These are phyloP conservation scores for Lachancea nothofagi DNA, from an alignment of 805 yeast genomes.

Conservation along the genomic window DNA sequence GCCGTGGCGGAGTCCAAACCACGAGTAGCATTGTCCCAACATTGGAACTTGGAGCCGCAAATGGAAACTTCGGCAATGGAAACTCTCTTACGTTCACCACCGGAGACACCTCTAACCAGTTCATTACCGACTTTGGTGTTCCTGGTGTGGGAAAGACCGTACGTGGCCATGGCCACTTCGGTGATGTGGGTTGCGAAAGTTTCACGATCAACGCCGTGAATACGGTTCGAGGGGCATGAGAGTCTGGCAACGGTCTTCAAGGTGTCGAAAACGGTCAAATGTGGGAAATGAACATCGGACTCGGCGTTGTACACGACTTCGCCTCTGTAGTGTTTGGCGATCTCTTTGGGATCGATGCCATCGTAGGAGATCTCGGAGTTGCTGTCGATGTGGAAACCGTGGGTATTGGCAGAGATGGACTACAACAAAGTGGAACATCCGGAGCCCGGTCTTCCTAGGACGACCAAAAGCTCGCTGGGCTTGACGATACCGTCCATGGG, in stretches of 20 bases:
- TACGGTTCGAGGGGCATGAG: constrained; percentile 57
- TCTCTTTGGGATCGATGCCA: constrained; percentile 49
- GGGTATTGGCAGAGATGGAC: constrained; percentile 52
- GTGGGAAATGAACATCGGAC: constrained; percentile 62
- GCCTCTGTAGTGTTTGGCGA: constrained; percentile 52
- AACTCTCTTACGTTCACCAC: constrained; percentile 83
- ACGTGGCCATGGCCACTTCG: constrained; percentile 48
- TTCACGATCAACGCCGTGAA: constrained; percentile 54
- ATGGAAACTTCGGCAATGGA: constrained; percentile 74
- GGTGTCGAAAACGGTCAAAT: constrained; percentile 61
- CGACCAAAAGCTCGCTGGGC: constrained; percentile 65
- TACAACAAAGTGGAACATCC: constrained; percentile 68
- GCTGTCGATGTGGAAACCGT: constrained; percentile 48
- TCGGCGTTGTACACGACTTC: constrained; percentile 70
- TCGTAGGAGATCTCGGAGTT: constrained; percentile 46
- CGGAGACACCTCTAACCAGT: constrained; percentile 67
- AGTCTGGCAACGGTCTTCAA: constrained; percentile 55
- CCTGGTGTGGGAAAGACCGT: constrained; percentile 56
- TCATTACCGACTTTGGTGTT: constrained; percentile 59
- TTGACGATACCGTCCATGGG: constrained; percentile 59
- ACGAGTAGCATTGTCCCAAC: constrained; percentile 82
- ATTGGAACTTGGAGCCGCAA: constrained; percentile 55
- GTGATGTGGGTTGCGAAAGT: constrained; percentile 49
- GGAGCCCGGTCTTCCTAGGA: constrained; percentile 73
- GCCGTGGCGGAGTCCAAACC: constrained; percentile 86